phyloP scores from a whole-genome alignment of 2,329 filamentous ascomycete genomes.

The Sarocladiaceae sp. region DNA sequence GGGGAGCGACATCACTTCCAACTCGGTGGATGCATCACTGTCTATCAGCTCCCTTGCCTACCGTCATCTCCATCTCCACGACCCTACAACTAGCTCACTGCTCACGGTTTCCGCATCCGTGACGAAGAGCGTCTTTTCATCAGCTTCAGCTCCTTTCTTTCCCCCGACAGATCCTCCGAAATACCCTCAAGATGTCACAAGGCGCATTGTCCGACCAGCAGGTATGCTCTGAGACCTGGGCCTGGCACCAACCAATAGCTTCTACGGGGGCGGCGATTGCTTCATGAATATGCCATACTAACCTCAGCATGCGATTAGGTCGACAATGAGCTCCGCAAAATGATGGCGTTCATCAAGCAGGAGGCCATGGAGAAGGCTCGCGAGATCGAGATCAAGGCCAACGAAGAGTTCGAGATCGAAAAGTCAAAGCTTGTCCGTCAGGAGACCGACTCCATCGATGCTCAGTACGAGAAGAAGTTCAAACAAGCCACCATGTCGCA shows the following conservation, averaged over 20 bases:
- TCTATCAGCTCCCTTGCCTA: not conserved
- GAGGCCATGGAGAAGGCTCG: slow-evolving; percentile 95
- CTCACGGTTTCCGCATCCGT: not conserved
- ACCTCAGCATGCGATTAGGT: slow-evolving; percentile 56
- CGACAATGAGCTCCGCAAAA: slow-evolving; percentile 97
- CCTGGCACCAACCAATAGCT: slow-evolving; percentile 14
- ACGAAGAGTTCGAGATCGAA: slow-evolving; percentile 98
- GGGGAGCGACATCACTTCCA: slow-evolving; percentile 8
- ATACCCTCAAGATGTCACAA: slow-evolving; percentile 73
- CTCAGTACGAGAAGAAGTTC: slow-evolving; percentile 96
- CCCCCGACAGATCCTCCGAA: slow-evolving; percentile 14
- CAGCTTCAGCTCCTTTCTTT: not conserved
- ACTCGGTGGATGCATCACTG: slow-evolving; percentile 4
- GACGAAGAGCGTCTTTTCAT: not conserved
- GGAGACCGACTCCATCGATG: slow-evolving; percentile 90
- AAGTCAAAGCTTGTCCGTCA: slow-evolving; percentile 98
- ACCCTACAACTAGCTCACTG: not conserved
- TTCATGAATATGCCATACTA: not conserved
- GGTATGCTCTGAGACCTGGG: slow-evolving; percentile 47
- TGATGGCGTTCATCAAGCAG: slow-evolving; percentile 99
- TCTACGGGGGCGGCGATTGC: slow-evolving; percentile 10
- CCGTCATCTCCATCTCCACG: not conserved
- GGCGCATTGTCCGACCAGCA: slow-evolving; percentile 98
- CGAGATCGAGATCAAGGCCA: slow-evolving; percentile 97
- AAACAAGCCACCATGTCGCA: slow-evolving; percentile 98